Base-by-base conservation (phyloP, 108 stramenopile species). In the Discostella stelligeroides region DNA sequence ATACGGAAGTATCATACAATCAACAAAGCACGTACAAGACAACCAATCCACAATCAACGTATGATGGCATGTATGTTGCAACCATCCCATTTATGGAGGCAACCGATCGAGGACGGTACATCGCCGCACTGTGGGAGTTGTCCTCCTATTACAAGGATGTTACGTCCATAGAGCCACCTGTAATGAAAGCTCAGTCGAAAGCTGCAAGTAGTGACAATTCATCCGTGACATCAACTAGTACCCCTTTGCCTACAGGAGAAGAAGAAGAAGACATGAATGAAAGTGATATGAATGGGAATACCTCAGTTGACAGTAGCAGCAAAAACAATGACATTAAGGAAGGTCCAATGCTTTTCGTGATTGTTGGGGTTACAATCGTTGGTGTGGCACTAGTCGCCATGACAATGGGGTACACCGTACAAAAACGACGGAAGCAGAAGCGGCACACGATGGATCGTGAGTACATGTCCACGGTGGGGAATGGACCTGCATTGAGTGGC, bases 391-490 rank as follows among this genome's bases (percentile, higher is more conserved):
- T 58, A 37, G 0, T 58, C 37, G 18, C 18, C n/a, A 3, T 17
- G 4, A 10, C 38, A 8, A 28, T 28, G 18, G 18, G 38, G 34
- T 17, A 34, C n/a, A 28, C 12, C 4, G 27, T 34, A 4, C 57
- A 28, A 39, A 15, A 37, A 18, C 38, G 24, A 4, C 53, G 53
- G 25, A 54, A 54, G 4, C 27, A 54, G 27, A 54, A 29, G 34
- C 43, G 12, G 12, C n/a, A 45, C 2, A n/a, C 7, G 12, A n/a
- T 17, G 43, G 12, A 45, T n/a, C 43, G 12, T 45, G 57, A 58
- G 17, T 58, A 54, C 57, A 58, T 34, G 57, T 20, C n/a, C 38
- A 12, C 57, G 57, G 57, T 58, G 17, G 57, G 57, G 10, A 58
- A 58, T 28, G 57, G 57, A 37, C 57, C 57, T n/a, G 17, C 57